These are phyloP conservation scores for Diaporthe sp. DNA, from an alignment of 2,329 filamentous ascomycete genomes.

Conservation along the genomic window DNA sequence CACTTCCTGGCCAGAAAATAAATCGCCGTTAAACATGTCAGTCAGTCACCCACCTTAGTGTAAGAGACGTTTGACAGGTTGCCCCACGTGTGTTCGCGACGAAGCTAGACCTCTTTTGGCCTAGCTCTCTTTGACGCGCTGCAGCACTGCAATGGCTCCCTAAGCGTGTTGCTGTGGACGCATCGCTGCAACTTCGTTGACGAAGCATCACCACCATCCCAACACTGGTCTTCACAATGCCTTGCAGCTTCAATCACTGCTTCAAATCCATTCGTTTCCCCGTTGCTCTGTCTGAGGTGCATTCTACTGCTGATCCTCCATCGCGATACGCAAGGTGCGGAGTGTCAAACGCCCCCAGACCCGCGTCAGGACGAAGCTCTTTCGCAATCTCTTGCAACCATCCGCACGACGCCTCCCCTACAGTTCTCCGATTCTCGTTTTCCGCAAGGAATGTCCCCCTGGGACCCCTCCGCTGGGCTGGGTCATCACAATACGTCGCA, in stretches of 20 bases:
- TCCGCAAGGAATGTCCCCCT: constrained; percentile 75
- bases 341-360: constrained; percentile 39
- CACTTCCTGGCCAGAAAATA: not conserved
- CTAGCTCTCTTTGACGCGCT: constrained; percentile 38
- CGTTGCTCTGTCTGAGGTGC: constrained; percentile 49
- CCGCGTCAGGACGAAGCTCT: constrained; percentile 56
- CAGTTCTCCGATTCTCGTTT: constrained; percentile 84
- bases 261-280: constrained; percentile 42
- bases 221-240: constrained; percentile 45
- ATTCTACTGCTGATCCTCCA: constrained; percentile 44
- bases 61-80: not conserved
- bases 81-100: not conserved
- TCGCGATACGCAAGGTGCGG: constrained; percentile 52
- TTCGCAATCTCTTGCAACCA: constrained; percentile 57
- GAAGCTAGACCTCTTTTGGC: not conserved
- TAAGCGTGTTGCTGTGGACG: not conserved
- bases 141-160: not conserved
- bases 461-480: constrained; percentile 58
- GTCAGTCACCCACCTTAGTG: not conserved
- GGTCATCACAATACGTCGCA: constrained; percentile 66
- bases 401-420: constrained; percentile 81
- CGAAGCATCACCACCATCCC: constrained; percentile 23
- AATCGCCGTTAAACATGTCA: not conserved
- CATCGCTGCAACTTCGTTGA: constrained; percentile 7
- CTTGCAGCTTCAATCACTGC: constrained; percentile 44